Evolutionary conservation across 2,329 filamentous ascomycete genomes (phyloP).

Genomic region (Claviceps fusiformis): DNA sequence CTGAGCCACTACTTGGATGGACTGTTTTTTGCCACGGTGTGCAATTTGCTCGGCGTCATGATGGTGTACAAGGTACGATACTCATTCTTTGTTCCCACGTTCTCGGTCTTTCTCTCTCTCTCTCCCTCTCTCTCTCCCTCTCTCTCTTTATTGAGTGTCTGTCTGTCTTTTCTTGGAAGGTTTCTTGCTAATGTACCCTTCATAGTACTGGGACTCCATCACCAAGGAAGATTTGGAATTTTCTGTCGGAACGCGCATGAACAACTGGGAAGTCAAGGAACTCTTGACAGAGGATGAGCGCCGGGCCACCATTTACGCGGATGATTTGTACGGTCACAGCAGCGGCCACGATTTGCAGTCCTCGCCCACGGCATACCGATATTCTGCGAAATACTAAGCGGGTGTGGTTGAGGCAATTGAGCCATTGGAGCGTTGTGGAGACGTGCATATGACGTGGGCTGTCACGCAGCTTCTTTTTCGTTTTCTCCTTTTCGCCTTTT

Average conservation of each 20-base stretch:
- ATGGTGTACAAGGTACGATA: constrained; percentile 87
- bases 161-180: too few relatives aligned
- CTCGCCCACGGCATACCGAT: constrained; percentile 29
- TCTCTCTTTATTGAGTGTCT: background rate
- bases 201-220: constrained; percentile 96
- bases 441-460: too few relatives aligned
- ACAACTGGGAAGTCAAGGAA: constrained; percentile 98
- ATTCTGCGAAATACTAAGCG: constrained; percentile 32
- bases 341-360: constrained; percentile 39
- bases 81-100: background rate
- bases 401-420: constrained; percentile 2
- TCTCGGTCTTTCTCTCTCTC: too few relatives aligned
- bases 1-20: constrained; percentile 90
- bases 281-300: constrained; percentile 69
- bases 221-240: constrained; percentile 97
- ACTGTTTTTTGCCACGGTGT: constrained; percentile 84
- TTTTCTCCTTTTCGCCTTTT: too few relatives aligned
- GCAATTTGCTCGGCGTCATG: constrained; percentile 92
- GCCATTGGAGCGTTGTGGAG: too few relatives aligned
- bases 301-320: constrained; percentile 56
- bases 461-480: too few relatives aligned
- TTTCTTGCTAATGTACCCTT: constrained; percentile 2
- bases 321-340: constrained; percentile 49
- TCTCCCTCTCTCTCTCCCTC: background rate
- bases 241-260: constrained; percentile 84